A percentile compares a stretch with the other conserved stretches of the same genome.
Evolutionary conservation across 2,329 filamentous ascomycete species (phyloP).

Genomic region (Ophiostoma fasciatum): DNA sequence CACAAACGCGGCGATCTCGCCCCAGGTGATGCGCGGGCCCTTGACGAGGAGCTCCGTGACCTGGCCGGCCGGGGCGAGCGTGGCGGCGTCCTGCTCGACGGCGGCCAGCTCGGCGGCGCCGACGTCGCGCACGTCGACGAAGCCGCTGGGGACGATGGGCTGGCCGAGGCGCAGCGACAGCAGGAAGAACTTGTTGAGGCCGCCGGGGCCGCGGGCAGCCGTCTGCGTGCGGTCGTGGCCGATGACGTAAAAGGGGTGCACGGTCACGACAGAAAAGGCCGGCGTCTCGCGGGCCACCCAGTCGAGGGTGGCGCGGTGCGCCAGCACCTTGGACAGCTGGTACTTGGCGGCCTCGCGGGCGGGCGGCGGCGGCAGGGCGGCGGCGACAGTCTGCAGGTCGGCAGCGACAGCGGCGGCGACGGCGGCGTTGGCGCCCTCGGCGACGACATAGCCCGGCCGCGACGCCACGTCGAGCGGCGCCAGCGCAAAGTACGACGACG

Average conservation of each 20-base stretch:
- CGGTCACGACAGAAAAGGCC: constrained; percentile 5
- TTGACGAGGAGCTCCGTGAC: background rate
- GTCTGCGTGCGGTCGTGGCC: constrained; percentile 5
- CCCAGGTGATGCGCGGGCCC: background rate
- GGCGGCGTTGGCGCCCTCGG: background rate
- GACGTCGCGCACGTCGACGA: constrained; percentile 9
- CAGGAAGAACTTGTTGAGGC: background rate
- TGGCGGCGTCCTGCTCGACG: background rate
- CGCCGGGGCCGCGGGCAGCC: background rate
- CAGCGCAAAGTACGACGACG: constrained; percentile 1
- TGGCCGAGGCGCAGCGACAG: background rate
- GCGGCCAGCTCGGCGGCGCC: constrained; percentile 1
- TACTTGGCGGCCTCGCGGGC: constrained; percentile 15
- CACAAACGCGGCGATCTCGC: background rate
- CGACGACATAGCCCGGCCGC: background rate
- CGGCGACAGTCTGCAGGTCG: background rate
- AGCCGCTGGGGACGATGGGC: constrained; percentile 1
- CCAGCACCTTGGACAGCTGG: constrained; percentile 14
- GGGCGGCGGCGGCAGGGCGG: constrained; percentile 13
- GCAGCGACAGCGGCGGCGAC: background rate
- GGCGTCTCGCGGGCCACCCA: constrained; percentile 5
- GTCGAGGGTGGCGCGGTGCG: constrained; percentile 7
- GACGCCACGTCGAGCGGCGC: background rate
- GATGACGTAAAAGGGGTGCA: constrained; percentile 7
- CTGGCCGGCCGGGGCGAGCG: background rate